Conservation (phyloP, 495 filamentous ascomycete species). For the Aspergillus baeticus region DNA sequence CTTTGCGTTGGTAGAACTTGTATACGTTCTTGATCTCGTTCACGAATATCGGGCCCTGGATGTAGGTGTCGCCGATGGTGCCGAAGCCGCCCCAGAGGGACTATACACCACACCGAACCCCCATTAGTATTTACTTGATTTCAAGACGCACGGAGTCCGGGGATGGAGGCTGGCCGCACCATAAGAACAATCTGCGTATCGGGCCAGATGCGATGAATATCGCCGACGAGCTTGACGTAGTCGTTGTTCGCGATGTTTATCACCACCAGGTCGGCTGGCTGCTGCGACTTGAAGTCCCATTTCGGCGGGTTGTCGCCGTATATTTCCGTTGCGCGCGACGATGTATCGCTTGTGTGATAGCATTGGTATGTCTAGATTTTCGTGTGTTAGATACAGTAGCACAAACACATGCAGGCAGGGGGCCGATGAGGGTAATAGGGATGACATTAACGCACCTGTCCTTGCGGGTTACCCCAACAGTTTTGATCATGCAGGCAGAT, state of each 20-base stretch:
- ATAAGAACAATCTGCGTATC: constrained; percentile 63
- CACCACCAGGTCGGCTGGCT: constrained; percentile 61
- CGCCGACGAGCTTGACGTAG: constrained; percentile 58
- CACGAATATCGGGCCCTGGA: constrained; percentile 49
- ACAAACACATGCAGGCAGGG: too few relatives aligned
- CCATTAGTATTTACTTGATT: too few relatives aligned
- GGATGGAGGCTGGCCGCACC: constrained; percentile 34
- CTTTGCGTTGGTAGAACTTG: constrained; percentile 48
- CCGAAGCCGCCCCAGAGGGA: constrained; percentile 63
- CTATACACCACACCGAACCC: constrained; percentile 34
- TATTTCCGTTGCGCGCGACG: constrained; percentile 45
- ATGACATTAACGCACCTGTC: constrained; percentile 33
- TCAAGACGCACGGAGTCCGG: background rate
- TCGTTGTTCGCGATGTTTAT: constrained; percentile 64
- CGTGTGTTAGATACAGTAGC: too few relatives aligned
- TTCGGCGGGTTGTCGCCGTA: constrained; percentile 55
- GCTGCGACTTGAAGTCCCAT: constrained; percentile 59
- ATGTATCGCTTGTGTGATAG: constrained; percentile 62
- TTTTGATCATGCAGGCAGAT: constrained; percentile 56
- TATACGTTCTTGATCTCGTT: constrained; percentile 55
- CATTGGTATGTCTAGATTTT: constrained; percentile 62
- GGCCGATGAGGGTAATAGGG: too few relatives aligned
- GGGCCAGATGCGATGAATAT: constrained; percentile 60
- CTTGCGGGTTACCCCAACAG: constrained; percentile 45
- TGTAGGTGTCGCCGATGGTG: constrained; percentile 52